These are phyloP conservation scores for Nothophaeocryptopus gaeumannii DNA, from an alignment of 2,329 filamentous ascomycete genomes.

Conservation along the genomic window DNA sequence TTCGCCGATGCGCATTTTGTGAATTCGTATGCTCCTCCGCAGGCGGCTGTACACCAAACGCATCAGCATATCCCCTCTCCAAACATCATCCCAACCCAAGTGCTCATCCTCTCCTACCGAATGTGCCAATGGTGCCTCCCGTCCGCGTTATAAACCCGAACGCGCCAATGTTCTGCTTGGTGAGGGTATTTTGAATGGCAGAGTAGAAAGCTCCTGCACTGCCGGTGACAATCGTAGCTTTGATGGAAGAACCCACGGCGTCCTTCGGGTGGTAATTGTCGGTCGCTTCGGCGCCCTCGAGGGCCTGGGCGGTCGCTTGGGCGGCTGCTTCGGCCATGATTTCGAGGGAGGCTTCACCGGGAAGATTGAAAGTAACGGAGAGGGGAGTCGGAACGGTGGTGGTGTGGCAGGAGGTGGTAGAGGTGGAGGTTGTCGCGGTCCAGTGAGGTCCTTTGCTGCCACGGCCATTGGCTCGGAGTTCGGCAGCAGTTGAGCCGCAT, in stretches of 20 bases:
- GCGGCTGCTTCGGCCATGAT: constrained; percentile 32
- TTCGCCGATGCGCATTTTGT: constrained; percentile 74
- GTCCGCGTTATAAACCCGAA: constrained; percentile 77
- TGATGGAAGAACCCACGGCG: constrained; percentile 65
- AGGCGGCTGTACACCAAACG: constrained; percentile 56
- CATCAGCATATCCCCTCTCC: background rate
- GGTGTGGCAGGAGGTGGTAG: no score
- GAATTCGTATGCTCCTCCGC: constrained; percentile 76
- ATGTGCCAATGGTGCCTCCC: constrained; percentile 68
- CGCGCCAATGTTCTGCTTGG: constrained; percentile 75
- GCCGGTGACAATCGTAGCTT: constrained; percentile 63
- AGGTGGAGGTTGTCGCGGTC: no score
- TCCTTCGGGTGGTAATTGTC: constrained; percentile 67
- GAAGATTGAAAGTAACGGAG: no score
- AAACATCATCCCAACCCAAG: background rate
- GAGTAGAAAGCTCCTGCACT: constrained; percentile 68
- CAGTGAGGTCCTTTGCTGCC: no score
- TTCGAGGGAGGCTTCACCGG: no score
- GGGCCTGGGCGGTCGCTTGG: constrained; percentile 32
- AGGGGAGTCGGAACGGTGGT: no score
- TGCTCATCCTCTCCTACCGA: constrained; percentile 49
- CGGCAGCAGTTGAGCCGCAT: no score
- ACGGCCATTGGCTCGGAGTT: no score
- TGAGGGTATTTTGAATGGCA: constrained; percentile 81
- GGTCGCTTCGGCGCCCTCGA: constrained; percentile 36